Evolutionary conservation across 495 filamentous ascomycete species (phyloP).

Genomic region (Aspergillus steynii): DNA sequence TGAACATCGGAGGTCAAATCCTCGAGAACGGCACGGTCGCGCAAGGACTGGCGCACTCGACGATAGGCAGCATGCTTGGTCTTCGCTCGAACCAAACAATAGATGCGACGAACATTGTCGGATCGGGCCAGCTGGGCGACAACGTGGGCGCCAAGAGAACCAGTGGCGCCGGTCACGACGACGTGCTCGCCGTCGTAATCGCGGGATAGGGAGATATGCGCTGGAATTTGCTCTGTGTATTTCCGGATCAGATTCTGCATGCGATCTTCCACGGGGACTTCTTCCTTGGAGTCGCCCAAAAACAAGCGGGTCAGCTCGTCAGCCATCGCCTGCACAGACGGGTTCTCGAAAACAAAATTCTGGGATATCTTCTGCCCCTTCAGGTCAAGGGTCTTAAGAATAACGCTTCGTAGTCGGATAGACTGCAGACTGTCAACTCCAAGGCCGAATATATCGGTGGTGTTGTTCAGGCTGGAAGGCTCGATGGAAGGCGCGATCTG

Average conservation of each 20-base stretch:
- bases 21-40: slow-evolving; percentile 23
- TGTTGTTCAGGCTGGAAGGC: slow-evolving; percentile 15
- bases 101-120: slow-evolving; percentile 36
- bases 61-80: slow-evolving; percentile 37
- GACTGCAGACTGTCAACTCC: slow-evolving; percentile 54
- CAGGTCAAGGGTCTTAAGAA: slow-evolving; percentile 29
- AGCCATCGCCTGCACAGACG: slow-evolving; percentile 32
- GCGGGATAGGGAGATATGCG: slow-evolving; percentile 26
- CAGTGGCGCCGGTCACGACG: slow-evolving; percentile 64
- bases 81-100: slow-evolving; percentile 57
- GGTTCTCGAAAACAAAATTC: slow-evolving; percentile 44
- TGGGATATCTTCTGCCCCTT: slow-evolving; percentile 35
- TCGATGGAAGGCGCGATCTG: slow-evolving; percentile 18
- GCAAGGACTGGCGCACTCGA: slow-evolving; percentile 50
- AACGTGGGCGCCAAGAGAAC: slow-evolving; percentile 58
- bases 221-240: slow-evolving; percentile 30
- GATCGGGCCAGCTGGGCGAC: slow-evolving; percentile 37
- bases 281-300: slow-evolving; percentile 14
- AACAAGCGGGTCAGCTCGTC: slow-evolving; percentile 16
- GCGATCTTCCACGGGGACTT: slow-evolving; percentile 21
- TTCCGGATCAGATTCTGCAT: slow-evolving; percentile 33
- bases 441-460: slow-evolving; percentile 46
- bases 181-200: slow-evolving; percentile 22
- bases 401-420: slow-evolving; percentile 40
- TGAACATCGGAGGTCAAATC: slow-evolving; percentile 15